Conservation (phyloP, 768 basidiomycete genomes). For the Inosperma sp. region DNA sequence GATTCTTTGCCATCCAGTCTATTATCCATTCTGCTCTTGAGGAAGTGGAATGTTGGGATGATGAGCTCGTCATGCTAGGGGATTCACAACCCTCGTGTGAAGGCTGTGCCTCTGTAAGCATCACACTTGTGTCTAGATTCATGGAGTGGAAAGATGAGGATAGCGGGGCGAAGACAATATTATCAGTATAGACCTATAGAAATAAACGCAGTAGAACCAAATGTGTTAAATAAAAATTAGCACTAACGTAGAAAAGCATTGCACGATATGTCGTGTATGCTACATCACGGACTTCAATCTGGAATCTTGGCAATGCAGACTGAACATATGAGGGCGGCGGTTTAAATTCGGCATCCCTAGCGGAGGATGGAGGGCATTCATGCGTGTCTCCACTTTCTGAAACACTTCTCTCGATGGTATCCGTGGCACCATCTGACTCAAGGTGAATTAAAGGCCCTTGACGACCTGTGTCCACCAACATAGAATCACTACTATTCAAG, state of each 20-base stretch:
- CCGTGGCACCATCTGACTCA: too few relatives aligned
- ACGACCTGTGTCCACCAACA: neutral
- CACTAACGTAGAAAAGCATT: constrained; percentile 69
- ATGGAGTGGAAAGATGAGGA: constrained; percentile 57
- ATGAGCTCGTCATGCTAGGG: constrained; percentile 17
- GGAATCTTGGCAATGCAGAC: constrained; percentile 17
- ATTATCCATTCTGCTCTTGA: constrained; percentile 63
- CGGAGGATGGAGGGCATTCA: constrained; percentile 9
- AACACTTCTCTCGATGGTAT: too few relatives aligned
- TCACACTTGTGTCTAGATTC: constrained; percentile 26
- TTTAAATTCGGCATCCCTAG: neutral
- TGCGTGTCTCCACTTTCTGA: constrained; percentile 12
- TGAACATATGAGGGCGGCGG: neutral
- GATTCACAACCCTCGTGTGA: constrained; percentile 29
- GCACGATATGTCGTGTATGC: constrained; percentile 44
- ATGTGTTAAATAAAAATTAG: neutral
- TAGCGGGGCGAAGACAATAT: constrained; percentile 78
- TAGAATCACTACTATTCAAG: constrained; percentile 1
- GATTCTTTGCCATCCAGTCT: constrained; percentile 59
- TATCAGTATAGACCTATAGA: constrained; percentile 75
- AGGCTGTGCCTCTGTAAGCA: constrained; percentile 19
- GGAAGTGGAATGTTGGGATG: constrained; percentile 22
- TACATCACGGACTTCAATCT: constrained; percentile 47
- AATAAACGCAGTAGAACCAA: neutral
- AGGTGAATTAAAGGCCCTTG: neutral